Base-by-base conservation (phyloP, 2,329 filamentous ascomycete species). In the Davidsoniella neocaledoniae region DNA sequence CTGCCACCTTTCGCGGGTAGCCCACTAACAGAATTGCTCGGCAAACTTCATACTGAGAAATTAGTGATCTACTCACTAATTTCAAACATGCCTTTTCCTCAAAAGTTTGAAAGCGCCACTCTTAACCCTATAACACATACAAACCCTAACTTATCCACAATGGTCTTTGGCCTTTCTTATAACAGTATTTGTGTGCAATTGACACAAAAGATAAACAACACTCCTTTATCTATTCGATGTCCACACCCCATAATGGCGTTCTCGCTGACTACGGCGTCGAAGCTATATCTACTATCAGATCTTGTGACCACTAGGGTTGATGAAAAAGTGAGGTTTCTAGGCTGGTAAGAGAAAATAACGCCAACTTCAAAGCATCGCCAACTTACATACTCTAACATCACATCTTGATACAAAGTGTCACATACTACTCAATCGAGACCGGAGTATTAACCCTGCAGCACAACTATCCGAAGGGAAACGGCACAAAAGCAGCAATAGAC, bases 251-350 rank as follows among this genome's bases (percentile, higher is more conserved):
- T 33, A 5, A 33, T 33, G 29, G 29, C 29, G 29, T 33, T 71
- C 17, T 65, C 64, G 54, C 76, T 73, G 7, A 83, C 84, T 25
- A 66, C 76, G 29, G 74, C 86, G 5, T 81, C 79, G 19, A 69
- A 66, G 52, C 68, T 80, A 39, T 77, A 80, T 53, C 77, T 86
- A 53, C 69, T 90, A 49, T 76, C 74, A 12, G 68, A 74, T 51
- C 65, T 88, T 12, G 66, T 72, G 3, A 59, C 60, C 46, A 67
- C 68, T 45, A 60, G 66, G n/a, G 55, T 67, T 12, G 75, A 76
- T 39, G 75, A 78, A n/a, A 96, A 96, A 66, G 81, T 95, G 54
- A 81, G 90, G 54, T 94, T 96, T 63, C 66, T 96, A 46, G 88
- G 86, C 64, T 95, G 88, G 90, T 94, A 72, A 67, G 78, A 33